Evolutionary conservation across 805 yeast genomes (phyloP), one percentile per base, ranked within the genome.

Genomic region (Starmerella bacillaris): DNA sequence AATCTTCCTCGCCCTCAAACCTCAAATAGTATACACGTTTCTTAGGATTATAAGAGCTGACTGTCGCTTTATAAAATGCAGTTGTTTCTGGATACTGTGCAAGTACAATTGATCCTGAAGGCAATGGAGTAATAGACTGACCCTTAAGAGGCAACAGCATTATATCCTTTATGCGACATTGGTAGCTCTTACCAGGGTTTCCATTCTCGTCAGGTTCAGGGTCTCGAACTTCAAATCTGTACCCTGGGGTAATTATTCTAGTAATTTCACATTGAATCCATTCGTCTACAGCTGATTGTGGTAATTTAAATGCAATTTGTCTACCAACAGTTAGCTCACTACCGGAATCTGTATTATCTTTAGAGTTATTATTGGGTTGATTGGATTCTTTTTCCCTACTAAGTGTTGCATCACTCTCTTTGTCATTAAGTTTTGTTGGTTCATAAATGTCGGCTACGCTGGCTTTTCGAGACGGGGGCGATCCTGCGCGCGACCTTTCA

Each of bases 51-150:
- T 43, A 39, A 43, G 82, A 60, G 18, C 74, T 73, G 2, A 89
- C 95, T 33, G 78, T 79, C 0, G 98, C 99, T 3, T 92, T 80
- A 49, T 89, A 89, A 49, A 89, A 89, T 0, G 96, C 84, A 0
- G 98, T 89, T 0, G 98, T 89, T 47, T 89, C 98, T 1, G 98
- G 98, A 49, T 89, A 89, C 48, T 92, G 66, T 0, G 95, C 98
- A 39, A 89, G 61, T 3, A 89, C 96, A 44, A 72, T 73, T 1
- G 83, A 64, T 0, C 92, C 89, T 26, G 71, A 60, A 0, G 92
- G 77, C 44, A 78, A 78, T 30, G 65, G 63, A 49, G 38, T 57
- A 43, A 46, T 49, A 22, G 37, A 43, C 46, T 61, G 64, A 8
- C 61, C 67, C 1, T 55, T 58, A 2, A 51, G 47, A 2, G 74